phyloP scores from a whole-genome alignment of 495 filamentous ascomycete genomes.

The Aspergillus heteromorphus region DNA sequence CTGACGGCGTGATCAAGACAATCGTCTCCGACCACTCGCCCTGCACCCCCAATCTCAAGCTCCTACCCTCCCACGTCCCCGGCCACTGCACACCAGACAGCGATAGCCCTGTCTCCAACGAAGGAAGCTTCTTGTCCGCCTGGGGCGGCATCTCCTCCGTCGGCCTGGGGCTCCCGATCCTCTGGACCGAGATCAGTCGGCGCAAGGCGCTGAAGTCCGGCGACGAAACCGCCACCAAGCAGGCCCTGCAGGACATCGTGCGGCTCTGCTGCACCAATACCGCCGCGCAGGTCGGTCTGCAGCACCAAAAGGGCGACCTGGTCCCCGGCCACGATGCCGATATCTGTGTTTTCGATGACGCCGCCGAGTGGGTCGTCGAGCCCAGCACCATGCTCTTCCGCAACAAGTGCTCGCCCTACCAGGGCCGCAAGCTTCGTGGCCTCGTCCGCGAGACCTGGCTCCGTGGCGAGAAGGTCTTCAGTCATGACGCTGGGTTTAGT shows the following conservation, averaged over 20 bases:
- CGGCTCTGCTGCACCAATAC: slow-evolving; percentile 83
- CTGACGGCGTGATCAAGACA: slow-evolving; percentile 79
- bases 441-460: slow-evolving; percentile 89
- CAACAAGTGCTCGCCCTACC: slow-evolving; percentile 92
- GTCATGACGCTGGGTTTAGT: slow-evolving; percentile 54
- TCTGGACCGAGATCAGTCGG: slow-evolving; percentile 76
- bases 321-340: slow-evolving; percentile 86
- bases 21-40: slow-evolving; percentile 97
- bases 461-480: slow-evolving; percentile 70
- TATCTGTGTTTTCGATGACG: slow-evolving; percentile 86
- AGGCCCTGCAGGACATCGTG: slow-evolving; percentile 67
- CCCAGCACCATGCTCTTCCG: slow-evolving; percentile 77
- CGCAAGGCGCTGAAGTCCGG: slow-evolving; percentile 39
- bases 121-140: slow-evolving; percentile 86
- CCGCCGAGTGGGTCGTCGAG: slow-evolving; percentile 67
- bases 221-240: slow-evolving; percentile 35
- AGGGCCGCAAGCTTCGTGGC: slow-evolving; percentile 73
- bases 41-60: slow-evolving; percentile 91
- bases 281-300: slow-evolving; percentile 84
- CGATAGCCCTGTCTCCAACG: slow-evolving; percentile 25
- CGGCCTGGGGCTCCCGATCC: slow-evolving; percentile 83
- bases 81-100: slow-evolving; percentile 26
- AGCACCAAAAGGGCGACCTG: slow-evolving; percentile 75
- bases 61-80: slow-evolving; percentile 64
- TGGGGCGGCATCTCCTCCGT: slow-evolving; percentile 97